Percentiles rank a stretch among this genome's conserved stretches.
Evolutionary conservation across 495 filamentous ascomycete species (phyloP).

Genomic region (Thozetella sp.): DNA sequence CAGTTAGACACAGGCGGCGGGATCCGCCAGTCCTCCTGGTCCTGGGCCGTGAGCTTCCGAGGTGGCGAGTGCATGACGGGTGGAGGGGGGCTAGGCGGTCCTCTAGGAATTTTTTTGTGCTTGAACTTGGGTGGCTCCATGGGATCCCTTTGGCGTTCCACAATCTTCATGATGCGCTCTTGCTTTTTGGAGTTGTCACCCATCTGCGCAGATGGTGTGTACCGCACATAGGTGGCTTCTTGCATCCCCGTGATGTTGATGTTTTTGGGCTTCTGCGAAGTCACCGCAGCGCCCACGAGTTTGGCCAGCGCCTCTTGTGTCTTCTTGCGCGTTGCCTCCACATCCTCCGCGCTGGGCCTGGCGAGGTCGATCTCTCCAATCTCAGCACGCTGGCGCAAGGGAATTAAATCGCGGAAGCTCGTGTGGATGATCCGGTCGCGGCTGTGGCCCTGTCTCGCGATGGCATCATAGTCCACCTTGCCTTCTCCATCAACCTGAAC

Average conservation of each 20-base stretch:
- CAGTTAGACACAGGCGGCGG: constrained; percentile 92
- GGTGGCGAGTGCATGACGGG: constrained; percentile 96
- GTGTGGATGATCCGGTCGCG: constrained; percentile 86
- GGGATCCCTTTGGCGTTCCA: constrained; percentile 90
- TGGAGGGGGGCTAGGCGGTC: constrained; percentile 88
- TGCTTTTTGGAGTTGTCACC: constrained; percentile 85
- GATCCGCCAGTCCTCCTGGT: constrained; percentile 96
- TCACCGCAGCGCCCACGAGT: constrained; percentile 82
- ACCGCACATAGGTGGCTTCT: constrained; percentile 92
- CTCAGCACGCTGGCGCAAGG: constrained; percentile 89
- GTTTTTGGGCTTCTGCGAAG: constrained; percentile 94
- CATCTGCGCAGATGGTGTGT: constrained; percentile 97
- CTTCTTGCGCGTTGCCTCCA: constrained; percentile 78
- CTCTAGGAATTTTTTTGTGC: constrained; percentile 96
- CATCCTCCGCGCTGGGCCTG: constrained; percentile 81
- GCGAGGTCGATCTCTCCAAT: constrained; percentile 92
- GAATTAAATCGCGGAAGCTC: constrained; percentile 96
- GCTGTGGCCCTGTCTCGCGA: constrained; percentile 86
- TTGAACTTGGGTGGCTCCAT: constrained; percentile 99
- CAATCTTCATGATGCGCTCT: constrained; percentile 98
- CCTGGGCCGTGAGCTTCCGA: constrained; percentile 91
- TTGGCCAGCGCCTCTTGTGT: constrained; percentile 83
- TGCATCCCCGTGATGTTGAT: constrained; percentile 74
- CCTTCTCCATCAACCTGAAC: constrained; percentile 89
- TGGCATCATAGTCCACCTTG: constrained; percentile 95